Base-by-base conservation (phyloP, 371 early-diverging fungal genomes). In the Syncephalastrum racemosum region DNA sequence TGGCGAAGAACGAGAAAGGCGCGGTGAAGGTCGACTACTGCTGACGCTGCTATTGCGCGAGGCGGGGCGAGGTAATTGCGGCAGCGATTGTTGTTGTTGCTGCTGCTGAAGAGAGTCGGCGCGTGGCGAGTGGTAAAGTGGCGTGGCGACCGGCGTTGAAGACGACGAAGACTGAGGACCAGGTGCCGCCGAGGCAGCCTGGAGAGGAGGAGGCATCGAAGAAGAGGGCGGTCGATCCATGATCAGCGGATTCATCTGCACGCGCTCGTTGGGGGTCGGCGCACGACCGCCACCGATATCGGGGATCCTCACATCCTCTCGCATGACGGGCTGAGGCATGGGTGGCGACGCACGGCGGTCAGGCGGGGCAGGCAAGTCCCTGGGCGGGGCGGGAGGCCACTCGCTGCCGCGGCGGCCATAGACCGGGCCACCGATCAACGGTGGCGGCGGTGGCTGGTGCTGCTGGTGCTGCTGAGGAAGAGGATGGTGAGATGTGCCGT, bases 301-400 rank as follows among this genome's bases (percentile, higher is more conserved):
- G 4, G 79, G 73, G 59, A 79, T 75, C 23, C 76, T 69, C 1
- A 73, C 67, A 48, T 73, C 72, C 53, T 73, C 77, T 41, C 71
- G 68, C 43, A 50, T 25, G 41, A 56, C 48, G 24, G 59, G 54
- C 7, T 27, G 50, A 46, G 68, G 77, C 64, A 47, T 41, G 19
- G 59, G 53, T 19, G 59, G 56, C 68, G 66, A 40, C 68, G 68
- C 27, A 43, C 70, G 67, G 39, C 68, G 65, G 13, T 68, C 66
- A 45, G 27, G 27, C 27, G 27, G 27, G 27, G 27, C 27, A 7
- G 27, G 27, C 27, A 27, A 27, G 27, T 27, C 27, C 27, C 27
- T 27, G 27, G 27, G 27, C 7, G 27, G 27, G 27, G 15, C 42
- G 43, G 48, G 23, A n/a, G 13, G 46, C 46, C 47, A 27, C 27